Base-by-base conservation (phyloP, 2,329 filamentous ascomycete genomes). In the Curvularia sp. region DNA sequence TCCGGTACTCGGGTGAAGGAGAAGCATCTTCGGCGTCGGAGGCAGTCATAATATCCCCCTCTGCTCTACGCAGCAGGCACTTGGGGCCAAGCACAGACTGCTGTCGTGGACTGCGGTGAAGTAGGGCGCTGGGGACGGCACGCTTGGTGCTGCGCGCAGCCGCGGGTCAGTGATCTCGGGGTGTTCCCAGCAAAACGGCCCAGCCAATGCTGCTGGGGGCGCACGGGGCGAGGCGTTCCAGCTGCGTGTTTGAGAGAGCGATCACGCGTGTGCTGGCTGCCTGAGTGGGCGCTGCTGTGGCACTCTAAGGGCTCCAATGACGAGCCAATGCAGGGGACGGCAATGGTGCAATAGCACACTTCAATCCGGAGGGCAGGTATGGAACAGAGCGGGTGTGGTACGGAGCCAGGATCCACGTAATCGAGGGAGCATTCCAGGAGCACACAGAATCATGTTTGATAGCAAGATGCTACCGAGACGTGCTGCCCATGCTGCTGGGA, bases 21-120 rank as follows among this genome's bases (percentile, higher is more conserved):
- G 79, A 80, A 53, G 74, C 80, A 73, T 81, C 79, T 71, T 80
- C 73, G 67, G 72, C 77, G 75, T 79, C 79, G 71, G 80, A 78
- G 77, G 80, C 74, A 66, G 76, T 75, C 80, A 81, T 82, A 76
- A 79, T 81, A 80, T 78, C 66, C 66, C 49, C 72, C 69, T 68
- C 69, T 68, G 53, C 58, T 63, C 55, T 60, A 61, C 63, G 62
- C 64, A 42, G 63, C 68, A 63, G 62, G 63, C 63, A 59, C 60
- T 38, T 41, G 61, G 43, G 61, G 61, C 61, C 60, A 69, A 64
- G 74, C 73, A 74, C 76, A 50, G 53, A 56, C 46, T 67, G 60
- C 65, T 73, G 68, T 66, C 71, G 73, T 74, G 71, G 70, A 69
- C 69, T 66, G 34, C 15, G 34, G 34, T 36, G 15, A 9, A 36